Evolutionary conservation across 2,329 filamentous ascomycete species (phyloP), one percentile per base, ranked within the genome.

Genomic region (Aspergillus nomiae): DNA sequence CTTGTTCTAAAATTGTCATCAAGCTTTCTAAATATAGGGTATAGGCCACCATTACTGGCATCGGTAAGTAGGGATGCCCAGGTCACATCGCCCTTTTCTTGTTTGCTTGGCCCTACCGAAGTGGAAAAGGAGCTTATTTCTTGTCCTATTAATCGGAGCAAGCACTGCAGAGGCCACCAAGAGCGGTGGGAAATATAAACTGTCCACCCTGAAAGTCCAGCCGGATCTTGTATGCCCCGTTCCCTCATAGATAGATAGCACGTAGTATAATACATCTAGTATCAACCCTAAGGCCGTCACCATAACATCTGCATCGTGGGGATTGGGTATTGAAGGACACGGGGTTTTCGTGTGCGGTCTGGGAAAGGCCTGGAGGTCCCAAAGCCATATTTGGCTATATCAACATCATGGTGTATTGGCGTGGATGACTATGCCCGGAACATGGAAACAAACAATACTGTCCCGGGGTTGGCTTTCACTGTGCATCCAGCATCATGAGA

Each of bases 401-500:
- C n/a, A 26, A 32, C 14, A 38, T 30, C 5, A n/a, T 12, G 16
- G 9, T 16, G 24, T 24, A 55, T 24, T 38, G 51, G 34, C n/a
- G 51, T 38, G 11, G 11, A 55, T 26, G 51, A n/a, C 62, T 63
- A 66, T 58, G 53, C 66, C 53, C 61, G 59, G 60, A 51, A 59
- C 55, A 59, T 38, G 7, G 14, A 36, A 32, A 38, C 12, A 55
- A 26, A n/a, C 4, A 38, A 32, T 24, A 24, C 12, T 21, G 11
- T 38, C 28, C 43, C 56, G 56, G 46, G 54, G 46, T 21, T 26
- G 12, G 2, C 14, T 24, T 55, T 74, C 67, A 77, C 61, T 74
- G 65, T 9, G 77, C 71, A 67, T 78, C 76, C 58, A 80, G 70
- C 70, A 77, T 78, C 71, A 81, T 76, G 38, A 81, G 66, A 32